Base-by-base conservation (phyloP, 2,329 filamentous ascomycete genomes). In the Colletotrichum somersetense region DNA sequence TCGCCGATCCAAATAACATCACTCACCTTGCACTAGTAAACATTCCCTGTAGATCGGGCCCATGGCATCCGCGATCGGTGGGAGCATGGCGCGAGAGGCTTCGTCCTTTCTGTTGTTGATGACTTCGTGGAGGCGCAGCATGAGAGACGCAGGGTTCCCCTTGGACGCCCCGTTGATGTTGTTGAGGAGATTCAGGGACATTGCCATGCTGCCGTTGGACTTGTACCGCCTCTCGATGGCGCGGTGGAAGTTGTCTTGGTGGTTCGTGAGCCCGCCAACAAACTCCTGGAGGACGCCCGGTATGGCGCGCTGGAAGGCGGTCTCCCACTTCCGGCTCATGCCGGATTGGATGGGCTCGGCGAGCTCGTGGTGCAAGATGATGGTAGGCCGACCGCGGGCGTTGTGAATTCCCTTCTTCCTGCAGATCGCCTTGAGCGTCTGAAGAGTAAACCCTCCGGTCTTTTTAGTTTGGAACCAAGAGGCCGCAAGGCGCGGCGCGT, bases 361-460 rank as follows among this genome's bases (percentile, higher is more conserved):
- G 18, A 58, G 56, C 12, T 58, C 5, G 1, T 40, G 8, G n/a
- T 58, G 12, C 6, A 58, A 1, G n/a, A 11, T 4, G 56, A 58
- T 14, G 3, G 12, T 1, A 1, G n/a, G 26, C 3, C 30, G 52
- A 20, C 35, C 35, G 3, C n/a, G 12, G 3, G 16, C 5, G 5
- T 5, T 5, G 18, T 44, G 38, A 0, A 11, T 0, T 0, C 38
- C 38, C 1, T 30, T 18, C 6, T 44, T 44, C 11, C 23, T 42
- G 40, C 38, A 58, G 3, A 58, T 10, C 7, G 56, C n/a, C 10
- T 14, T 58, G 38, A 58, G 18, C 2, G 56, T 58, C 20, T 2
- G 2, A 3, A 11, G n/a, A 1, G 2, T 2, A 10, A 18, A 18
- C 1, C 56, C 56, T 3, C 38, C n/a, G 5, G 4, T n/a, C 3